phyloP scores from a whole-genome alignment of 495 filamentous ascomycete genomes.

The Neurospora sp. region DNA sequence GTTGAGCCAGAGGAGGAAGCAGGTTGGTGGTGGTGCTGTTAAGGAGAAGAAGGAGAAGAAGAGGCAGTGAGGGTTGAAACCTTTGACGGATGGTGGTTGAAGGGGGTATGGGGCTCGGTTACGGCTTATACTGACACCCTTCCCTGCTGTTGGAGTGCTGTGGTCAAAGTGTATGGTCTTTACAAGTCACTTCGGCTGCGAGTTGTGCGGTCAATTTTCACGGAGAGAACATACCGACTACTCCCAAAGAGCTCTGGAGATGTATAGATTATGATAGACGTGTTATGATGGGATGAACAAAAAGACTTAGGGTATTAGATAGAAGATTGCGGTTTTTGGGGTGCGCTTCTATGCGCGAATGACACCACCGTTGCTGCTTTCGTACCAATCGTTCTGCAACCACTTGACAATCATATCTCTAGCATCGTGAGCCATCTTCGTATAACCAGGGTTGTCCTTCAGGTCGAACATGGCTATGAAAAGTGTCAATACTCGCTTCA shows the following conservation, averaged over 20 bases:
- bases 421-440: conserved; percentile 53
- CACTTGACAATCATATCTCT: conserved; percentile 52
- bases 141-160: background rate
- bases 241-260: background rate
- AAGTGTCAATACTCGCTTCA: conserved; percentile 5
- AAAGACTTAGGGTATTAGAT: background rate
- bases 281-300: background rate
- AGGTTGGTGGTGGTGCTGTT: conserved; percentile 33
- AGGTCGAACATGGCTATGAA: conserved; percentile 64
- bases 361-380: conserved; percentile 21
- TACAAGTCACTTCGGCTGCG: background rate
- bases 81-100: too few species aligned
- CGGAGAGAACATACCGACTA: background rate
- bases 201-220: too few species aligned
- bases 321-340: background rate
- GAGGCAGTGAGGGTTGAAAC: conserved; percentile 4
- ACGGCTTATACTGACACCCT: background rate
- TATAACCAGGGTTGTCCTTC: conserved; percentile 71
- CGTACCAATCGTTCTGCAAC: conserved; percentile 46
- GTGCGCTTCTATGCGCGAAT: conserved; percentile 7
- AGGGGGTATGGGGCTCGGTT: too few species aligned
- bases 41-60: conserved; percentile 19
- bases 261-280: background rate
- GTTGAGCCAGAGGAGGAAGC: conserved; percentile 78
- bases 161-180: background rate